Conservation (phyloP, 306 rosid species). For the Gynostemma pentaphyllum region DNA sequence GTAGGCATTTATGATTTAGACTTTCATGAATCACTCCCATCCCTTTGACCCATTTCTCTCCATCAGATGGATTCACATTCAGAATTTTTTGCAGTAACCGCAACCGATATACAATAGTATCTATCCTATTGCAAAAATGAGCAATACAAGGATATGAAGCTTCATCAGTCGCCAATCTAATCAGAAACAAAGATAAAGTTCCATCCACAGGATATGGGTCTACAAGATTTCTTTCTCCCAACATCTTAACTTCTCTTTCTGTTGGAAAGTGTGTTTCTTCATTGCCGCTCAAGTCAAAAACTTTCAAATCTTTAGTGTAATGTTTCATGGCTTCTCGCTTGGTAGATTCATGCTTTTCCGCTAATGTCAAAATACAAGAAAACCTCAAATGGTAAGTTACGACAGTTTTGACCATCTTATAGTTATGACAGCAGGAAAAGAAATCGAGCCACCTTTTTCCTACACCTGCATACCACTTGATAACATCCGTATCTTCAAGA, state of each 20-base stretch:
- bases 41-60: conserved; percentile 54
- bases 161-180: conserved; percentile 71
- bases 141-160: conserved; percentile 48
- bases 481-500: conserved; percentile 66
- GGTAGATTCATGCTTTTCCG: conserved; percentile 81
- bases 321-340: conserved; percentile 65
- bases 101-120: conserved; percentile 47
- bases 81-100: conserved; percentile 44
- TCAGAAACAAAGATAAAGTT: conserved; percentile 40
- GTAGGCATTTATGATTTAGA: conserved; percentile 56
- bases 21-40: conserved; percentile 63
- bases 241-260: conserved; percentile 80
- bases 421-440: conserved; percentile 83
- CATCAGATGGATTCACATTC: conserved; percentile 37
- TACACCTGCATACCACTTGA: conserved; percentile 82
- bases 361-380: conserved; percentile 81
- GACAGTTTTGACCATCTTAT: conserved; percentile 63
- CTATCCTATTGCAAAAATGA: conserved; percentile 63
- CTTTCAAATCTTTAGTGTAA: conserved; percentile 77
- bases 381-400: conserved; percentile 81
- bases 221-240: conserved; percentile 69
- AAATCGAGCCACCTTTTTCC: conserved; percentile 85
- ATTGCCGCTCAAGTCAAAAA: conserved; percentile 47
- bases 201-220: conserved; percentile 88
- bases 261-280: conserved; percentile 68